Evolutionary conservation across 2,329 filamentous ascomycete species (phyloP).

Genomic region (Alternaria sp.): DNA sequence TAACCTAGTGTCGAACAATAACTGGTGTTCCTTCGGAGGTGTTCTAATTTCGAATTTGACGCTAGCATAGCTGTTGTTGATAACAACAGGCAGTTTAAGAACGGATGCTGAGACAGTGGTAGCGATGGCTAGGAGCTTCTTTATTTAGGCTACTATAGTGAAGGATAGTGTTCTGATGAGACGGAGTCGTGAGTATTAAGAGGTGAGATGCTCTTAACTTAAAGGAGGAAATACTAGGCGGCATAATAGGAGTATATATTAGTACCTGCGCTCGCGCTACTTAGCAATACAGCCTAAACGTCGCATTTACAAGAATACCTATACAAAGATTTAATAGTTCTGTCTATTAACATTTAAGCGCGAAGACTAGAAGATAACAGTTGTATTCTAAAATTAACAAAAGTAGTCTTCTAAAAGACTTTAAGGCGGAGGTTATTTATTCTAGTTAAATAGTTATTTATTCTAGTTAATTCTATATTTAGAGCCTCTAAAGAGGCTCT

Average conservation of each 20-base stretch:
- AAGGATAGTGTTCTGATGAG: background rate
- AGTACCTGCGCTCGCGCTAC: background rate
- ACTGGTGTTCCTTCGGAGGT: slow-evolving; percentile 17
- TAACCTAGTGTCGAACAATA: slow-evolving; percentile 27
- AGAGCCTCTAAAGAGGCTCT: too few species aligned
- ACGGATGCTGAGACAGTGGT: slow-evolving; percentile 16
- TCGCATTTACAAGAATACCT: background rate
- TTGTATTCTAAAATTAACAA: background rate
- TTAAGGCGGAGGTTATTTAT: too few species aligned
- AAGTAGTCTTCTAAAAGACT: background rate
- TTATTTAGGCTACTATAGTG: background rate
- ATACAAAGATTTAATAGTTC: background rate
- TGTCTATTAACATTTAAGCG: background rate
- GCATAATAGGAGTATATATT: background rate
- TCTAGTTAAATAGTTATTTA: too few species aligned
- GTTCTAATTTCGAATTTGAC: slow-evolving; percentile 12
- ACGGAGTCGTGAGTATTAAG: background rate
- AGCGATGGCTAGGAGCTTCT: background rate
- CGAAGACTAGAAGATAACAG: background rate
- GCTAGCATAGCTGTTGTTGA: slow-evolving; percentile 12
- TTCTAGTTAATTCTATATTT: too few species aligned
- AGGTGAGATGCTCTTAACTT: background rate
- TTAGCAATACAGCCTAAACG: background rate
- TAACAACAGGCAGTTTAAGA: slow-evolving; percentile 18
- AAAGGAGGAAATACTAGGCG: too few species aligned